These are phyloP conservation scores for Laetiporus sulphureus DNA, from an alignment of 1,284 basidiomycete genomes.

Conservation along the genomic window DNA sequence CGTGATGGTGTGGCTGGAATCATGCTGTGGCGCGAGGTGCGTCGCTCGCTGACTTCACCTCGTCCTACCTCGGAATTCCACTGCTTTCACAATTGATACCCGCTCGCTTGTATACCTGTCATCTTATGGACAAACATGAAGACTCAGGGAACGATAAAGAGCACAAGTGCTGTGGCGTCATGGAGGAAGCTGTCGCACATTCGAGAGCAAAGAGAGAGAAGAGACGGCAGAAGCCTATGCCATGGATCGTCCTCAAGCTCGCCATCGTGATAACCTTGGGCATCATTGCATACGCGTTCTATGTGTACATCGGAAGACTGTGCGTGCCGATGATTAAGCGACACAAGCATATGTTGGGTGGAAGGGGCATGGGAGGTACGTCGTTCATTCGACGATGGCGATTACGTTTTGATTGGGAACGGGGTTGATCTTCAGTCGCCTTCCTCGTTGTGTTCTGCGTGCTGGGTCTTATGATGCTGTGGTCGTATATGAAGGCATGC, in stretches of 20 bases:
- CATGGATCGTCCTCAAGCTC: constrained; percentile 59
- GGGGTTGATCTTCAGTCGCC: constrained; percentile 35
- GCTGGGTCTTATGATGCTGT: constrained; percentile 62
- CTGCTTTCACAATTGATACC: neutral
- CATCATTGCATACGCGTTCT: constrained; percentile 54
- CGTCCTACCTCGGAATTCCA: no score
- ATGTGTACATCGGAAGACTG: constrained; percentile 66
- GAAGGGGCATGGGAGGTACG: constrained; percentile 52
- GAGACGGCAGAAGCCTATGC: constrained; percentile 38
- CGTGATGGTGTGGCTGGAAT: no score
- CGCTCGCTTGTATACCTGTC: neutral
- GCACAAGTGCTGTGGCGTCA: constrained; percentile 22
- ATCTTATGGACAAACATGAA: constrained; percentile 12
- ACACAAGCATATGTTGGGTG: constrained; percentile 33
- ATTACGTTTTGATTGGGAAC: no score
- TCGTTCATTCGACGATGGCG: constrained; percentile 16
- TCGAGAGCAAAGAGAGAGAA: constrained; percentile 33
- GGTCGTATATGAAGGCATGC: constrained; percentile 63
- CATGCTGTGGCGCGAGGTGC: no score
- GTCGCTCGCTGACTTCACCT: no score
- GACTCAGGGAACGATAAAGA: constrained; percentile 6
- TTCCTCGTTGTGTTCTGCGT: constrained; percentile 52
- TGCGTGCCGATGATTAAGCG: constrained; percentile 56
- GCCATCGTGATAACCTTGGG: constrained; percentile 44
- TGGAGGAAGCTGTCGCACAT: constrained; percentile 35